These are phyloP conservation scores for Pyrenopolyporus hunteri DNA, from an alignment of 495 filamentous ascomycete genomes.

Conservation along the genomic window DNA sequence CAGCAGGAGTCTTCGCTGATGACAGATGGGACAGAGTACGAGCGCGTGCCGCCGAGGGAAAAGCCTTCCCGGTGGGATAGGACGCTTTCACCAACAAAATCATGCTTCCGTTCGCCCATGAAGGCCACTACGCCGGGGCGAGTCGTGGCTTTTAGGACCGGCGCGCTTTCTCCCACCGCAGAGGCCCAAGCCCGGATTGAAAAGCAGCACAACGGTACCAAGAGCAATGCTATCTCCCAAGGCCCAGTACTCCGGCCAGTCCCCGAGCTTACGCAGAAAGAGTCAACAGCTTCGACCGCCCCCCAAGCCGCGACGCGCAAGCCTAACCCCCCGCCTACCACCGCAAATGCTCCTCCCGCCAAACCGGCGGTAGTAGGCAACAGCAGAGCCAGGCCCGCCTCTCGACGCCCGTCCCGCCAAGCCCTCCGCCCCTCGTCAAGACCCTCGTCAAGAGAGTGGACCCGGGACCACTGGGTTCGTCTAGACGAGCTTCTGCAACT, in stretches of 20 bases:
- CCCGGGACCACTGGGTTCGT: constrained; percentile 49
- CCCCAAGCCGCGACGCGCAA: neutral
- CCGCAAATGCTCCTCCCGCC: neutral
- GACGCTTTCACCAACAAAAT: constrained; percentile 55
- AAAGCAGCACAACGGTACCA: constrained; percentile 22
- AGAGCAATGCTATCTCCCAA: constrained; percentile 2
- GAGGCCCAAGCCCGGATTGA: constrained; percentile 42
- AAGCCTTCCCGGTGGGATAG: constrained; percentile 44
- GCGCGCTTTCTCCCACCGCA: constrained; percentile 43
- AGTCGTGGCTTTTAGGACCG: constrained; percentile 54
- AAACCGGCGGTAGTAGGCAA: neutral
- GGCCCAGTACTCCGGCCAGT: constrained; percentile 18
- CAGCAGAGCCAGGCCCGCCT: neutral
- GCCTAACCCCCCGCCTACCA: neutral
- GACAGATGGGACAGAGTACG: constrained; percentile 42
- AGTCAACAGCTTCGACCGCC: constrained; percentile 3
- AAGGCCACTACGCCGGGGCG: constrained; percentile 56
- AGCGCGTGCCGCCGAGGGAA: constrained; percentile 40
- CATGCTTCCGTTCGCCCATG: constrained; percentile 57
- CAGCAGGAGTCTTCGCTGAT: constrained; percentile 37
- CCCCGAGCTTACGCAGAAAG: constrained; percentile 24
- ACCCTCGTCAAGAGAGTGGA: constrained; percentile 50
- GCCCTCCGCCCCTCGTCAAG: neutral
- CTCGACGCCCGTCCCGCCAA: neutral
- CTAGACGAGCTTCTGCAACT: constrained; percentile 48